Conservation (phyloP, 768 basidiomycete species). For the Hydnomerulius pinastri region DNA sequence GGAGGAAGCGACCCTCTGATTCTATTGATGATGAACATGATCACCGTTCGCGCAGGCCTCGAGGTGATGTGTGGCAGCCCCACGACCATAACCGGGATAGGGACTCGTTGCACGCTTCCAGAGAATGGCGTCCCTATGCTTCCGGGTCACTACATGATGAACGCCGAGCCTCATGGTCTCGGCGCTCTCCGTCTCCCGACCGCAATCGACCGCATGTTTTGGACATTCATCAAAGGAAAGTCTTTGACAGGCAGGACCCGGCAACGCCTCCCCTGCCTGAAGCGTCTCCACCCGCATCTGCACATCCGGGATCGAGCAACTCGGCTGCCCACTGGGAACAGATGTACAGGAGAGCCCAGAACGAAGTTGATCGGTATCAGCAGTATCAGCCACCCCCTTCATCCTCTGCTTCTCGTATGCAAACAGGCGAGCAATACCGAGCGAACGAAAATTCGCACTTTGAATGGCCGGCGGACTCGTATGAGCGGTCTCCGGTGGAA, state of each 20-base stretch:
- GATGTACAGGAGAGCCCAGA: conserved; percentile 11
- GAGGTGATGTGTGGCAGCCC: conserved; percentile 21
- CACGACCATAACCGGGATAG: conserved; percentile 9
- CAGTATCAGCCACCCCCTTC: conserved; percentile 8
- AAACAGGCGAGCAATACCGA: conserved; percentile 6
- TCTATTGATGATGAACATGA: conserved; percentile 19
- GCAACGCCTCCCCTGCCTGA: neutral
- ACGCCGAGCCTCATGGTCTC: conserved; percentile 8
- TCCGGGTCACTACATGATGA: conserved; percentile 19
- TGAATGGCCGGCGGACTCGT: conserved; percentile 4
- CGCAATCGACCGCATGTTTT: conserved; percentile 2
- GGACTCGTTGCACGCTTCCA: conserved; percentile 5
- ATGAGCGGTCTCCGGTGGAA: conserved; percentile 14
- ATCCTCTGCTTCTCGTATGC: neutral
- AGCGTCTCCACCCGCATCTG: neutral
- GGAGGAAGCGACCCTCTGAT: conserved; percentile 26
- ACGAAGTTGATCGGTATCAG: conserved; percentile 12
- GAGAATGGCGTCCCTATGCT: conserved; percentile 14
- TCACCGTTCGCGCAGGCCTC: conserved; percentile 24
- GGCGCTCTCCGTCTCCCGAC: conserved; percentile 7
- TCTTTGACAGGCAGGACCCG: conserved; percentile 11
- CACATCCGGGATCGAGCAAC: too few species aligned
- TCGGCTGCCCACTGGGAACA: conserved; percentile 10
- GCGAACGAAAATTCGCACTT: too few species aligned
- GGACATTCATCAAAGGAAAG: conserved; percentile 8